Base-by-base conservation (phyloP, 441 rosid species). In the Erodium moschatum region DNA sequence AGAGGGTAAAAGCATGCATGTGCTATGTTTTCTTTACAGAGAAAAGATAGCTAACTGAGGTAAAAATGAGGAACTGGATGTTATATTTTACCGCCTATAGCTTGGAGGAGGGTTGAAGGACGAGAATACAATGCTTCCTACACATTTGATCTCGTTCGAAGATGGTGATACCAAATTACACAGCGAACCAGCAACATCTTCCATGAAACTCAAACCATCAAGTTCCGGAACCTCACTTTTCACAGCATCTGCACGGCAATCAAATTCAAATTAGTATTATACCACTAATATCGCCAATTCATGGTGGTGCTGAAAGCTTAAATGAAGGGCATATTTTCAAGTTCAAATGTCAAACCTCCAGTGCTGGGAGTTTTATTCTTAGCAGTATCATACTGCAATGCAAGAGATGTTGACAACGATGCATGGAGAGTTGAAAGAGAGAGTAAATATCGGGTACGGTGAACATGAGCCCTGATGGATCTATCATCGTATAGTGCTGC, bases 81-180 rank as follows among this genome's bases (percentile, higher is more conserved):
- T 64, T 58, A 44, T 19, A 29, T 0, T 69, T 64, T 75, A 90
- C 99, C 96, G 88, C 77, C 98, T 84, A 82, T 90, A 80, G 79
- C 87, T 89, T 72, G 99, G 99, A 42, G 98, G 97, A 81, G 99
- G 97, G 76, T 96, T 96, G 74, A 96, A 87, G 21, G 98, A 92
- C 5, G 99, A 92, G 82, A 90, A 92, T 11, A 90, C 85, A 74
- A 92, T 86, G 80, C 80, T 92, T 75, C 89, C 99, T 73, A 86
- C 86, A 54, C 92, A 90, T 68, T 78, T 92, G 54, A 87, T 85
- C 78, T 96, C 98, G 66, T 85, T 87, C 19, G 87, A 75, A 24
- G 90, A 72, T 73, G 89, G 75, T 65, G 79, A 76, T 44, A 88
- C 71, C 77, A 95, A 78, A 77, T 86, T 90, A 65, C 84, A 81